A percentile compares a stretch with the other conserved stretches of the same genome.
These are phyloP conservation scores for Annulohypoxylon stygium DNA, from an alignment of 495 filamentous ascomycete genomes.

Conservation along the genomic window DNA sequence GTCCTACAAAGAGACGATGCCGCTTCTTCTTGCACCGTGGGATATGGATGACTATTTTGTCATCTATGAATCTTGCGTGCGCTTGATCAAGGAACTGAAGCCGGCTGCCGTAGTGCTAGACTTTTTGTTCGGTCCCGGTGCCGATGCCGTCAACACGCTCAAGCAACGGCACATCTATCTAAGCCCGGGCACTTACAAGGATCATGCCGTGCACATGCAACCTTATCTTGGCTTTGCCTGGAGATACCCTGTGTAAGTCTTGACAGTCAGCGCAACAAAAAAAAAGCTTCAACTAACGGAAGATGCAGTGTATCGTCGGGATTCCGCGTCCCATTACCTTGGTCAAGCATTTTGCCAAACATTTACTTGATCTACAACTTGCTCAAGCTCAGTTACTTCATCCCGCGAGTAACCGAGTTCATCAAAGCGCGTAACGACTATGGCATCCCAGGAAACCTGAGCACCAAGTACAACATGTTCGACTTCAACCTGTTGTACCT, in stretches of 20 bases:
- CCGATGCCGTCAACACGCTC: slow-evolving; percentile 16
- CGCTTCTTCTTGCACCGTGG: slow-evolving; percentile 7
- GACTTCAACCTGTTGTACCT: slow-evolving; percentile 11
- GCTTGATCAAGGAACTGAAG: slow-evolving; percentile 6
- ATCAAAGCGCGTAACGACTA: slow-evolving; percentile 9
- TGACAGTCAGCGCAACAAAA: neutral
- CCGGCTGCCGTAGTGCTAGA: slow-evolving; percentile 1
- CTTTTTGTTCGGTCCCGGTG: slow-evolving; percentile 12
- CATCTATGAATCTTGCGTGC: slow-evolving; percentile 11
- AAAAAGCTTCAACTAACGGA: neutral
- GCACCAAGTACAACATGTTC: slow-evolving; percentile 21
- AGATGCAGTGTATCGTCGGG: slow-evolving; percentile 2
- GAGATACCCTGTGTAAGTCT: slow-evolving; percentile 11
- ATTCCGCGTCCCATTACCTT: slow-evolving; percentile 10
- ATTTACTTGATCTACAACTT: slow-evolving; percentile 17
- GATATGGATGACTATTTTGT: neutral
- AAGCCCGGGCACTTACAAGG: slow-evolving; percentile 13
- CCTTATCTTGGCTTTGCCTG: slow-evolving; percentile 1
- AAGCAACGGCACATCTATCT: slow-evolving; percentile 11
- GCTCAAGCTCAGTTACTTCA: slow-evolving; percentile 10
- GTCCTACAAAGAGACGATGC: slow-evolving; percentile 14
- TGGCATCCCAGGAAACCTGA: slow-evolving; percentile 3
- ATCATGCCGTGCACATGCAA: slow-evolving; percentile 17
- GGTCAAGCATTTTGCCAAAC: slow-evolving; percentile 1
- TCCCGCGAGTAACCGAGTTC: neutral